phyloP scores from a whole-genome alignment of 192 early-diverging fungal genomes.

The Backusella sp. region DNA sequence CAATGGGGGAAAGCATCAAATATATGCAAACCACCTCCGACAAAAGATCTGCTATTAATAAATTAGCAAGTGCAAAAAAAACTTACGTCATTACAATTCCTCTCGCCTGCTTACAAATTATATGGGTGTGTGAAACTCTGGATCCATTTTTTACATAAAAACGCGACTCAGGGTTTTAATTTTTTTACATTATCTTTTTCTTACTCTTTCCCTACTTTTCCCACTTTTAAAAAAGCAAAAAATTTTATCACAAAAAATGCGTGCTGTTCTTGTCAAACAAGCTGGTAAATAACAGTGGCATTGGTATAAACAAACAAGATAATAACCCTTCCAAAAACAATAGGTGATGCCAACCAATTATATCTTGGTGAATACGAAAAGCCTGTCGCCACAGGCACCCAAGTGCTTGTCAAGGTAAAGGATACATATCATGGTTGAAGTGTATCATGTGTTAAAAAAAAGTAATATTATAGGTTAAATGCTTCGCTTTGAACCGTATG shows the following conservation, averaged over 20 bases:
- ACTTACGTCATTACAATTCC: not conserved
- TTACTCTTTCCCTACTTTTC: not conserved
- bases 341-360: constrained; percentile 46
- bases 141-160: not conserved
- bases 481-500: constrained; percentile 76
- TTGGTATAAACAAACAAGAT: not conserved
- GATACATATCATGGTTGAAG: not conserved
- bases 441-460: not conserved
- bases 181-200: not conserved
- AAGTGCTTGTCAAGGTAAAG: constrained; percentile 53
- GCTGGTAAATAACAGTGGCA: constrained; percentile 27
- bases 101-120: not conserved
- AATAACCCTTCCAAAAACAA: not conserved
- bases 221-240: not conserved
- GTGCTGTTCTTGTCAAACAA: constrained; percentile 48
- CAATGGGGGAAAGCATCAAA: not conserved
- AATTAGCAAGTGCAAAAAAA: not conserved
- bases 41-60: not conserved
- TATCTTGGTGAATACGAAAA: constrained; percentile 43
- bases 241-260: constrained; percentile 32
- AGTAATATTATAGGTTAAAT: constrained; percentile 36
- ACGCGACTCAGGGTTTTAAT: not conserved
- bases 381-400: constrained; percentile 39
- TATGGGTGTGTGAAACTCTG: not conserved
- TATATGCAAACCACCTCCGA: not conserved